Base-by-base conservation (phyloP, 75 land plant species). In the Isoetes taiwanensis region DNA sequence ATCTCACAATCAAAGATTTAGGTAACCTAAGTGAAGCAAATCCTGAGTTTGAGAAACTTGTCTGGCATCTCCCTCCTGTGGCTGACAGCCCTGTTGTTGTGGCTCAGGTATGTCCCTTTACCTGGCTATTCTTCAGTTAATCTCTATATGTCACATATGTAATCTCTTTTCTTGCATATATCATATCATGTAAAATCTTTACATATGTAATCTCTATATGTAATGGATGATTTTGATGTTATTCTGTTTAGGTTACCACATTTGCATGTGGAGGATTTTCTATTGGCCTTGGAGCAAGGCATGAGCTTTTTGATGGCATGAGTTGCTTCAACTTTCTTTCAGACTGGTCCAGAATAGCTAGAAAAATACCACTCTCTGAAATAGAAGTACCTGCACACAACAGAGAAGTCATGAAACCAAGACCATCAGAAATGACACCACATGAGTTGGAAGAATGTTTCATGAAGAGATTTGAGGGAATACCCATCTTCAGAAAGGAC, bases 271-370 rank as follows among this genome's bases (percentile, higher is more conserved):
- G 50, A 46, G 50, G 50, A 6, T 46, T 46, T n/a, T 16, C 23
- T 16, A 46, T 46, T 46, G 50, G 50, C 4, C 23, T 46, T 46
- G 50, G 50, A 19, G 16, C 50, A 6, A 6, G 50, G 19, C 50
- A 46, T 23, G 50, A 46, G 50, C 50, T 46, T 23, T 46, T 46
- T 4, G 50, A 46, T n/a, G 50, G 50, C 25, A 19, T 46, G 19
- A 46, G 50, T n/a, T 16, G 21, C 8, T 23, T 46, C 50, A 19
- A 46, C n/a, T 46, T 46, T 23, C 50, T 46, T 4, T 46, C 50
- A 23, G 50, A 46, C 23, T 46, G 50, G 50, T 16, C 50, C 12
- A n/a, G 12, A 8, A 19, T 46, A 4, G 6, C 50, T 6, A 6
- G 50, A 6, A 23, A 23, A 46, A 23, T 5, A 8, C 39, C 39